These are phyloP conservation scores for Penicillium mononematosum DNA, from an alignment of 495 filamentous ascomycete genomes.

Conservation along the genomic window DNA sequence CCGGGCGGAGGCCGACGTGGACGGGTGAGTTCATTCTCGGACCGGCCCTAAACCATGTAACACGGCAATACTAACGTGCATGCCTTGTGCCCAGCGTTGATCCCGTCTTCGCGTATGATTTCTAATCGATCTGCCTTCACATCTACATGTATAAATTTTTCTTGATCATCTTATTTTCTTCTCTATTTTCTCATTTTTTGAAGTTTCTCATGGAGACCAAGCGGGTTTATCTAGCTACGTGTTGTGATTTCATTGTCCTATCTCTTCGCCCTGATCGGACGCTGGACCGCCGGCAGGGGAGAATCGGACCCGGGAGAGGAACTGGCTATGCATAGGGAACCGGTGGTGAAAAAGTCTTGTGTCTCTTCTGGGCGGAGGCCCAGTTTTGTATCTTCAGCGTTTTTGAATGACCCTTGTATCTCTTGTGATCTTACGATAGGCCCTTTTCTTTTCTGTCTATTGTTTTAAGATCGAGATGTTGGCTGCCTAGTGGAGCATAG, in stretches of 20 bases:
- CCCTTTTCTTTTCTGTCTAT: constrained; percentile 5
- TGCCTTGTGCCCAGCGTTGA: constrained; percentile 32
- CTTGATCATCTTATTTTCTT: constrained; percentile 20
- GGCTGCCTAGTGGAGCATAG: constrained; percentile 9
- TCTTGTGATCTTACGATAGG: constrained; percentile 13
- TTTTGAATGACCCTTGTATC: constrained; percentile 16
- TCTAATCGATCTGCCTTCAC: constrained; percentile 37
- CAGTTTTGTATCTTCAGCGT: constrained; percentile 13
- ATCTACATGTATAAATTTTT: constrained; percentile 44
- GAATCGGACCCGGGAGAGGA: constrained; percentile 17
- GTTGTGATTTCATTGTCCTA: constrained; percentile 28
- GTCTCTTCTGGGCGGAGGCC: constrained; percentile 11
- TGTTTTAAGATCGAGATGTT: constrained; percentile 8
- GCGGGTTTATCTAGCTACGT: constrained; percentile 40
- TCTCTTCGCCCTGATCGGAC: constrained; percentile 38
- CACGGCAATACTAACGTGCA: background rate
- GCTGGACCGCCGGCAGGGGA: constrained; percentile 48
- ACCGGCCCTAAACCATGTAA: background rate
- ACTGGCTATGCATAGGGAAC: constrained; percentile 5
- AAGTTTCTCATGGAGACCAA: constrained; percentile 30
- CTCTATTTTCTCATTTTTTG: constrained; percentile 22
- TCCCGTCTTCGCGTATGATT: constrained; percentile 20
- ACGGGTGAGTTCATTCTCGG: constrained; percentile 39
- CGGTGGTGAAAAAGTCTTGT: constrained; percentile 15
- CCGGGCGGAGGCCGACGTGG: constrained; percentile 50